These are phyloP conservation scores for Syzygium jambos DNA, from an alignment of 345 rosid genomes.

Conservation along the genomic window DNA sequence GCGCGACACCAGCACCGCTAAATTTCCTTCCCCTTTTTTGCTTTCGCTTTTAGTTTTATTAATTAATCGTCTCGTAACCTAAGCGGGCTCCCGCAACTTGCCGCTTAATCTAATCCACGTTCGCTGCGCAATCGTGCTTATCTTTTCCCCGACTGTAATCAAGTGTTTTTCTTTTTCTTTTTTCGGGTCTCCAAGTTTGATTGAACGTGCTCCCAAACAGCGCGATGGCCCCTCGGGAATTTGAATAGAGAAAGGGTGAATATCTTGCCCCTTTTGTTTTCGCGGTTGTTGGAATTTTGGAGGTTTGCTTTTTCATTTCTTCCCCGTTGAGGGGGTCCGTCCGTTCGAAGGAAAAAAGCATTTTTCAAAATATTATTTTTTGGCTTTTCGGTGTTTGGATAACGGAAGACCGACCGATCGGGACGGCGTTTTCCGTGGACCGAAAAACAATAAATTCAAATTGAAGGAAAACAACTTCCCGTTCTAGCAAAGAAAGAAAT, in stretches of 20 bases:
- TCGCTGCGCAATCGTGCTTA: not conserved
- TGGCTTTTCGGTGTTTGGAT: not conserved
- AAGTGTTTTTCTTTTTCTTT: too few relatives aligned
- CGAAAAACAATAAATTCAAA: too few relatives aligned
- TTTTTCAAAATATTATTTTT: fast-evolving
- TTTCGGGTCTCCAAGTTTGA: not conserved
- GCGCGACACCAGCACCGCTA: not conserved
- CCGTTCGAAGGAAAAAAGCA: not conserved
- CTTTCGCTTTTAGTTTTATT: too few relatives aligned
- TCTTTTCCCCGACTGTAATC: not conserved
- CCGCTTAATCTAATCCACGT: not conserved
- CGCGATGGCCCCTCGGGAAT: not conserved
- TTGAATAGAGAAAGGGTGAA: not conserved
- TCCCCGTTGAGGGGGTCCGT: not conserved
- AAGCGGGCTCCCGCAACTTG: not conserved
- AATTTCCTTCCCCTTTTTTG: too few relatives aligned
- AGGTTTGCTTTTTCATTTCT: not conserved
- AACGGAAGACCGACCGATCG: fast-evolving
- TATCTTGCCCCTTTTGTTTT: not conserved
- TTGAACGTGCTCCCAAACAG: not conserved
- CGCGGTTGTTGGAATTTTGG: not conserved
- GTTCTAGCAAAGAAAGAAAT: not conserved
- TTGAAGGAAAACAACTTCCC: not conserved
- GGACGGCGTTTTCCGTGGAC: too few relatives aligned
- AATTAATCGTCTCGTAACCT: not conserved